Evolutionary conservation across 2,329 filamentous ascomycete genomes (phyloP), one percentile per base, ranked within the genome.

Genomic region (Penicillium sclerotigenum): DNA sequence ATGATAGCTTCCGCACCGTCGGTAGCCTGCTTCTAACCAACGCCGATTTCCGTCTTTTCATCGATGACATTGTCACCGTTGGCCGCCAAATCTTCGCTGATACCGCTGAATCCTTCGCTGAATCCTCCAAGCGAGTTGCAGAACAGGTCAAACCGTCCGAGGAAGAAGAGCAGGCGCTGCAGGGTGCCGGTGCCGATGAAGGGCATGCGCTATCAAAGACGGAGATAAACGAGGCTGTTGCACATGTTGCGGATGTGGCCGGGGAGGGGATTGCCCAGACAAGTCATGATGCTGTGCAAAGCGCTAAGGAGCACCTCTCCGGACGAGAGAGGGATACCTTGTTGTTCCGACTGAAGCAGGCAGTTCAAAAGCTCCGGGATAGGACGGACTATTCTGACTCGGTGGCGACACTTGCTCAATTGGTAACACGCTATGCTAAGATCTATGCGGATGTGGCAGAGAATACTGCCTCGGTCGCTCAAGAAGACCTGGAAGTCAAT

Each of bases 21-120:
- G 87, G 89, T 29, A 89, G 87, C 3, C 79, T 97, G n/a, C 82
- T 97, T 0, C 78, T 97, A 41, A 91, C 90, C 14, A 97, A 97
- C 70, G 86, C 88, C 0, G 91, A 97, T 67, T 97, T 97, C 71
- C 87, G 92, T 37, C 80, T 92, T 7, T 91, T 97, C 65, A 78
- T 97, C 42, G 84, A 87, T 11, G 93, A 97, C 66, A 75, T 96
- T 38, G 86, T 86, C 43, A 86, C 87, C 0, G 83, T 97, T 45
- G 89, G 87, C 13, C 86, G 89, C 40, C 88, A 96, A 69, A 87
- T 97, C 0, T 91, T 97, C 70, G 86, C 86, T 49, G 92, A 97
- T 65, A 91, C 91, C 3, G 90, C 91, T 0, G 87, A 90, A 59
- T 87, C 89, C 0, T 71, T 96, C 6, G 90, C 91, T 0, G 81